Evolutionary conservation across 139 green algal species (phyloP).

Genomic region (Spirogloea muscicola): DNA sequence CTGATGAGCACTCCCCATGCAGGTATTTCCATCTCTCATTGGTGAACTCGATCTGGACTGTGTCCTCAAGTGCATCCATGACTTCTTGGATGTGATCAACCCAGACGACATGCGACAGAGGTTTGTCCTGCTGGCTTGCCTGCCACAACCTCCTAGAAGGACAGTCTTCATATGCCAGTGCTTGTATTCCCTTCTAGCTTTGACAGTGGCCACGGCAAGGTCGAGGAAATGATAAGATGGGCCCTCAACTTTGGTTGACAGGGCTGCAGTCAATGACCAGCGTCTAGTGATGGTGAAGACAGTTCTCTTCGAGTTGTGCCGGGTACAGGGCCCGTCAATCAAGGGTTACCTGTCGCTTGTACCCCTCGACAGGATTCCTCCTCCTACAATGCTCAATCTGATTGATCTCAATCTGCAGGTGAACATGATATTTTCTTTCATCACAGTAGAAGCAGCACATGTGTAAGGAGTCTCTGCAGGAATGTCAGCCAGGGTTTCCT

Average conservation of each 20-base stretch:
- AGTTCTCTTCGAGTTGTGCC: conserved; percentile 88
- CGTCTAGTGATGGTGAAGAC: conserved; percentile 96
- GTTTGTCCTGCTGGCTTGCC: too few species aligned
- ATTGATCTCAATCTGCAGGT: conserved; percentile 88
- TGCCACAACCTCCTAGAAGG: too few species aligned
- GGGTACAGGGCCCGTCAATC: conserved; percentile 53
- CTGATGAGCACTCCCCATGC: too few species aligned
- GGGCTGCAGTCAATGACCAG: conserved; percentile 75
- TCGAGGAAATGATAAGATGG: too few species aligned
- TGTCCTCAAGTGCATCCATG: too few species aligned
- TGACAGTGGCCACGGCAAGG: too few species aligned
- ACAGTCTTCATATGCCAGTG: too few species aligned
- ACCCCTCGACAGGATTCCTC: conserved; percentile 18
- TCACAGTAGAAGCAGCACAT: neutral
- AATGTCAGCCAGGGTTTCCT: neutral
- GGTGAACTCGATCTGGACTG: too few species aligned
- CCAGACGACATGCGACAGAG: too few species aligned
- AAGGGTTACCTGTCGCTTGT: conserved; percentile 49
- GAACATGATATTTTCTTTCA: conserved; percentile 9
- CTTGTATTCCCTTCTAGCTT: too few species aligned
- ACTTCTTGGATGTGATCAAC: too few species aligned
- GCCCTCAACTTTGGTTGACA: neutral
- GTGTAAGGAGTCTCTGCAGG: neutral
- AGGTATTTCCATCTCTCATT: too few species aligned
- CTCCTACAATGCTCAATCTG: conserved; percentile 84